Evolutionary conservation across 2,329 filamentous ascomycete species (phyloP).

Genomic region (Trichoderma koningiopsis): DNA sequence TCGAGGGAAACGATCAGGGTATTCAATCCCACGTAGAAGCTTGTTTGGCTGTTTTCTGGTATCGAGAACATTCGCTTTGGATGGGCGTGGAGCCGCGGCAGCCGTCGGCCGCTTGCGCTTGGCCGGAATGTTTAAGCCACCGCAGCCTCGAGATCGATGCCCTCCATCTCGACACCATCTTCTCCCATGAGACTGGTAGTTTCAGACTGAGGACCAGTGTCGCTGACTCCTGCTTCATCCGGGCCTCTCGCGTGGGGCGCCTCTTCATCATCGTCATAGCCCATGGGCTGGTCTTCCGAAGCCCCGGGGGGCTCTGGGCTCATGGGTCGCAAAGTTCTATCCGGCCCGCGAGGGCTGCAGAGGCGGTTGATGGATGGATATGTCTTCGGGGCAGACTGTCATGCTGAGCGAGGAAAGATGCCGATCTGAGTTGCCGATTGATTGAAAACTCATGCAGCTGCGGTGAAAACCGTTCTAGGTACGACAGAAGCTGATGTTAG

Average conservation of each 20-base stretch:
- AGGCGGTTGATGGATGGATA: constrained; percentile 44
- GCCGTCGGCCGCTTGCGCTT: no score
- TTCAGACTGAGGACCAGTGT: constrained; percentile 73
- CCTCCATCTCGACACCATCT: constrained; percentile 51
- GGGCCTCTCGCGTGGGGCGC: constrained; percentile 83
- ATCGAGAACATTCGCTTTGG: no score
- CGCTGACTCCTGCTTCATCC: constrained; percentile 79
- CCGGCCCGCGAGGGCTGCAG: no score
- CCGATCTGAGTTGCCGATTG: neutral
- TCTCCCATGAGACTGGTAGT: constrained; percentile 45
- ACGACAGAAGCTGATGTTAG: neutral
- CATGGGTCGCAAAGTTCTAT: no score
- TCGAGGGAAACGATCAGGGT: no score
- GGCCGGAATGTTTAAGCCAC: constrained; percentile 37
- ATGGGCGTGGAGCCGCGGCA: no score
- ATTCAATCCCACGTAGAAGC: no score
- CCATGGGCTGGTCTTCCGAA: constrained; percentile 41
- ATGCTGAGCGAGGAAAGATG: neutral
- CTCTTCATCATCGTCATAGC: constrained; percentile 53
- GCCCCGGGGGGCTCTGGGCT: constrained; percentile 22
- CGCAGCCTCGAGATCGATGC: constrained; percentile 63
- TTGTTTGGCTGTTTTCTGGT: no score
- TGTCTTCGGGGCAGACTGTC: constrained; percentile 21
- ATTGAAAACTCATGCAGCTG: neutral
- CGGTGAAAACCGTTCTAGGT: neutral